phyloP scores from a whole-genome alignment of 1,139 yeast genomes.

The Scheffersomyces parashehatae region DNA sequence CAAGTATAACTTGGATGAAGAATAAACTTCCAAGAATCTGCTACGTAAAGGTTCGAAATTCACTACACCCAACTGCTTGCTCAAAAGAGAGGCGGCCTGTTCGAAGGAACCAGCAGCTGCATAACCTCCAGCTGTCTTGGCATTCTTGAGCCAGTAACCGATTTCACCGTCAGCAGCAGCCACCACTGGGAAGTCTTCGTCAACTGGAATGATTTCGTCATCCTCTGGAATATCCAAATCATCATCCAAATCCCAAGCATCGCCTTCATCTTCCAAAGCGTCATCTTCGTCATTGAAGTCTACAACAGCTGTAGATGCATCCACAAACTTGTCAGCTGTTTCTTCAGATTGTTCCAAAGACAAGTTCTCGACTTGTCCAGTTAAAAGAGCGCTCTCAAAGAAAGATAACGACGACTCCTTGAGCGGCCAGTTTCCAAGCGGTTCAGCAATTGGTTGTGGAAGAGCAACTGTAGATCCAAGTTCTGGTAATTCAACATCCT shows the following conservation, averaged over 20 bases:
- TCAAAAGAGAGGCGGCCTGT: constrained; percentile 88
- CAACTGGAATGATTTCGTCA: constrained; percentile 27
- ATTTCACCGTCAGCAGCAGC: constrained; percentile 55
- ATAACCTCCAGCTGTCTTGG: constrained; percentile 88
- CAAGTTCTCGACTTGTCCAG: constrained; percentile 73
- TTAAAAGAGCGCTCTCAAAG: constrained; percentile 78
- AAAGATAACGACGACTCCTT: constrained; percentile 70
- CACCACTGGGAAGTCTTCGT: constrained; percentile 20
- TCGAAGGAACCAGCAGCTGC: constrained; percentile 97
- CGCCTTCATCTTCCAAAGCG: constrained; percentile 58
- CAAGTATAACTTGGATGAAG: constrained; percentile 72
- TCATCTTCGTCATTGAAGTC: constrained; percentile 42
- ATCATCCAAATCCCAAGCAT: constrained; percentile 58
- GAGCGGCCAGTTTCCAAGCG: constrained; percentile 76
- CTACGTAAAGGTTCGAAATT: constrained; percentile 84
- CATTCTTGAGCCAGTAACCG: constrained; percentile 83
- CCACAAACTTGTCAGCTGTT: constrained; percentile 19
- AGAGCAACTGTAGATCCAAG: constrained; percentile 41
- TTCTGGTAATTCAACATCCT: constrained; percentile 68
- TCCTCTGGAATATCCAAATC: constrained; percentile 37
- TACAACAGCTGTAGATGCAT: constrained; percentile 12
- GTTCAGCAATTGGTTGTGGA: constrained; percentile 49
- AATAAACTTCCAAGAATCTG: constrained; percentile 81
- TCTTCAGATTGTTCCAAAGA: constrained; percentile 44
- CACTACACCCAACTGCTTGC: constrained; percentile 84